Percentiles rank a stretch among this genome's conserved stretches.
Conservation (phyloP, 73 alveolate genomes). For the Uronychia binucleata region DNA sequence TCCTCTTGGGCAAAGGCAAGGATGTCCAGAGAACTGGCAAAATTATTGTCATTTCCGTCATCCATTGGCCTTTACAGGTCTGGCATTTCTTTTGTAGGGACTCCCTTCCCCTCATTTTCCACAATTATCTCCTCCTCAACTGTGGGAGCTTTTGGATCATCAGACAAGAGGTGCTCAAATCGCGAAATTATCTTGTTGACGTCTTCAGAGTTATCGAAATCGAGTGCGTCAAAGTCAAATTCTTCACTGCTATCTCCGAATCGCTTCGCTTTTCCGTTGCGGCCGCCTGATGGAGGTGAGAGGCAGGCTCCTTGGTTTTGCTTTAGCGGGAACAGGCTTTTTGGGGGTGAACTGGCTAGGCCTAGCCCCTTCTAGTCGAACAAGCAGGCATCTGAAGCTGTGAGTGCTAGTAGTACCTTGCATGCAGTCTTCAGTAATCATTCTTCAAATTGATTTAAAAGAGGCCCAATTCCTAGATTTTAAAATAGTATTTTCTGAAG, state of each 20-base stretch:
- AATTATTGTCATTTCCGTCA: background rate
- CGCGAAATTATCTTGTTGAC: slow-evolving; percentile 32
- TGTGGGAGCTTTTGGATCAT: slow-evolving; percentile 1
- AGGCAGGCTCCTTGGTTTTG: background rate
- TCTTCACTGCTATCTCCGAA: background rate
- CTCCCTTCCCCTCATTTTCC: background rate
- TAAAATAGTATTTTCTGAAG: background rate
- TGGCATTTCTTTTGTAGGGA: no score
- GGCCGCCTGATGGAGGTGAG: background rate
- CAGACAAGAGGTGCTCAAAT: slow-evolving; percentile 18
- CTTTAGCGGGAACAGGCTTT: background rate
- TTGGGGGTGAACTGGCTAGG: background rate
- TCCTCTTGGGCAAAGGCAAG: background rate
- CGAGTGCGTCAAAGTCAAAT: slow-evolving; percentile 25
- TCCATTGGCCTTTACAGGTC: background rate
- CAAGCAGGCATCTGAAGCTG: background rate
- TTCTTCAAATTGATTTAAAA: background rate
- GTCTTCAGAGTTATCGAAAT: slow-evolving; percentile 51
- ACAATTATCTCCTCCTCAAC: background rate
- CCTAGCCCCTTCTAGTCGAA: background rate
- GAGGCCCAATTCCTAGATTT: background rate
- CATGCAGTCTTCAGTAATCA: background rate
- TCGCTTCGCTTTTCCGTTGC: background rate
- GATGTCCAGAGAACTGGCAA: background rate
- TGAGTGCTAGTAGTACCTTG: background rate